Evolutionary conservation across 768 basidiomycete genomes (phyloP), one percentile per base, ranked within the genome.

Genomic region (Paxillus involutus): DNA sequence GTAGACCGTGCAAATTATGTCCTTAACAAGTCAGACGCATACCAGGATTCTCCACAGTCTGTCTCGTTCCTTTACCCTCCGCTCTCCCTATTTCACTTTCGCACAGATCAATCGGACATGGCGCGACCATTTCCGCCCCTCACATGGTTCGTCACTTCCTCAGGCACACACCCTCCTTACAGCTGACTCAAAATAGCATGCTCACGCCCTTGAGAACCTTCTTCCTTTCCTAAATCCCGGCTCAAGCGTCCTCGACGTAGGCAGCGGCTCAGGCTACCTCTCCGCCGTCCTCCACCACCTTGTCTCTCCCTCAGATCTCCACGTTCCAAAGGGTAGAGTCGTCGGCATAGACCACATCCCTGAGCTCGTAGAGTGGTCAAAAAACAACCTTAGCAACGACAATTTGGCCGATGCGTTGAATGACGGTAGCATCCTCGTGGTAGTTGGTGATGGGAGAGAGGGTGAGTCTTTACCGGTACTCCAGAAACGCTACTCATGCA

Each of bases 101-200:
- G 55, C 56, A 35, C 62, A 90, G 89, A 67, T 56, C 77, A 16
- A 94, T 94, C 48, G 89, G 90, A 2, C 80, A 88, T 63, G 86
- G 84, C 12, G 95, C 94, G 13, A 99, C 96, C 0, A 98, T 99
- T 57, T 92, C 89, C 37, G 96, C 96, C 0, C 96, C 96, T 1
- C 96, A 99, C 67, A 98, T 98, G 95, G 89, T 88, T 49, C 65
- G 63, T 40, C 30, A 6, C 10, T 35, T 29, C 26, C 19, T n/a
- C 44, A 43, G 44, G 26, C 24, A 24, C 36, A 14, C 13, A 21
- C 6, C 44, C 46, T 48, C 4, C 4, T 46, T 10, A 17, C 39
- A 10, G 30, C 17, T 49, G 9, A 46, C 47, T 29, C 16, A 30
- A n/a, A 47, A 5, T 55, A 89, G 89, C 94, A 97, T 57, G 94